Conservation (phyloP, 148 eudicot species). For the Chenopodium album region DNA sequence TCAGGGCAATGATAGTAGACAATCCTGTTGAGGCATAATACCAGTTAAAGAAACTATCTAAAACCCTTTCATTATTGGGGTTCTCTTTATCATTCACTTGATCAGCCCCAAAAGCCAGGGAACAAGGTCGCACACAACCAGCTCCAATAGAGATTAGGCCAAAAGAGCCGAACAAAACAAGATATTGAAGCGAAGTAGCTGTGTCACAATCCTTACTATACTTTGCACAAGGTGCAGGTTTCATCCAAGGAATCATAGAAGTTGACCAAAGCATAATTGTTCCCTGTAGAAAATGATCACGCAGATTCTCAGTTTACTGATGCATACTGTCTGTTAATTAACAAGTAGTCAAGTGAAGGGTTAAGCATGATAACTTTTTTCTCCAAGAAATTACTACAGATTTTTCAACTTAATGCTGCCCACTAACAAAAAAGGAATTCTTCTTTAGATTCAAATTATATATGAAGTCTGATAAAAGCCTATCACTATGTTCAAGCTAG, state of each 20-base stretch:
- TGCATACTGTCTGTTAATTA: neutral
- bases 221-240: constrained; percentile 36
- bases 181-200: constrained; percentile 31
- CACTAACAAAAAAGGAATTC: too few species aligned
- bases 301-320: neutral
- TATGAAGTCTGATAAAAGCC: neutral
- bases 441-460: too few species aligned
- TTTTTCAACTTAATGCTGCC: too few species aligned
- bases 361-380: neutral
- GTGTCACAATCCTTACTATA: constrained; percentile 20
- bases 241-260: constrained; percentile 30
- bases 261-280: constrained; percentile 40
- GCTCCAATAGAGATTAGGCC: constrained; percentile 46
- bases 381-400: neutral
- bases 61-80: constrained; percentile 28
- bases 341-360: neutral
- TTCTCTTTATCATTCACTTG: constrained; percentile 34
- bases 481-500: too few species aligned
- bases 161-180: constrained; percentile 31
- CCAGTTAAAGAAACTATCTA: constrained; percentile 35
- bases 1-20: constrained; percentile 48
- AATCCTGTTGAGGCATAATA: constrained; percentile 29
- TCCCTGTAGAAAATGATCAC: constrained; percentile 30
- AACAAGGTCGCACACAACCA: constrained; percentile 48
- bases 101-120: constrained; percentile 46